Evolutionary conservation across 441 rosid species (phyloP).

Genomic region (Pelargonium australe): DNA sequence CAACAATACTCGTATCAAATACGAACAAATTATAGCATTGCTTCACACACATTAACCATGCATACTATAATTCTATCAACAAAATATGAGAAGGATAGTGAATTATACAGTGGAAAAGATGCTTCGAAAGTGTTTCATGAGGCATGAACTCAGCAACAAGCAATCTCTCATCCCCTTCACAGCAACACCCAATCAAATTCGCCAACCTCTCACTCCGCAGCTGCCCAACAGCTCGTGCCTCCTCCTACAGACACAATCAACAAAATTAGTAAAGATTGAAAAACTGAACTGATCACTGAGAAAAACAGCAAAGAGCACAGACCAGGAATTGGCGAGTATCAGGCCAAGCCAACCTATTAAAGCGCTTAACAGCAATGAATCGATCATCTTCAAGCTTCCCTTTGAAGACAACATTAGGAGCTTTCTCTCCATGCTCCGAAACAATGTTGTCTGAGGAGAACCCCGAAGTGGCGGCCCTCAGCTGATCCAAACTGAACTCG

Average conservation of each 20-base stretch:
- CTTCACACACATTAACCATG: conserved; percentile 5
- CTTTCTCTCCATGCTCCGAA: conserved; percentile 91
- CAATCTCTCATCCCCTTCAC: conserved; percentile 88
- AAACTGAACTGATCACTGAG: conserved; percentile 16
- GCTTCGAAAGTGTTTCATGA: conserved; percentile 83
- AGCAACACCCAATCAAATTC: conserved; percentile 83
- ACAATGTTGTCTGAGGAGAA: conserved; percentile 71
- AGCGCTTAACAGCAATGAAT: conserved; percentile 76
- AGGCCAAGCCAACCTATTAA: conserved; percentile 87
- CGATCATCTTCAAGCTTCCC: conserved; percentile 66
- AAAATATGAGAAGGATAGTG: neutral
- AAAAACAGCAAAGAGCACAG: conserved; percentile 9
- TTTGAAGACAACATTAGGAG: conserved; percentile 87
- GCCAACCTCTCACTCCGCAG: conserved; percentile 72
- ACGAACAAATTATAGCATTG: neutral
- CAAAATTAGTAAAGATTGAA: conserved; percentile 18
- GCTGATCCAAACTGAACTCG: conserved; percentile 72
- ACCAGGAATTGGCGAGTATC: conserved; percentile 93
- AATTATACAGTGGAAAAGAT: conserved; percentile 77
- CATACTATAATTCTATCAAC: conserved; percentile 3
- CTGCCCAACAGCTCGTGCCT: conserved; percentile 81
- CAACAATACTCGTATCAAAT: neutral
- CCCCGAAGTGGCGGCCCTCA: conserved; percentile 69
- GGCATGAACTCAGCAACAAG: conserved; percentile 96
- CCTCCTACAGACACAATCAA: conserved; percentile 43